These are phyloP conservation scores for Capronia americana DNA, from an alignment of 2,329 filamentous ascomycete species.

Conservation along the genomic window DNA sequence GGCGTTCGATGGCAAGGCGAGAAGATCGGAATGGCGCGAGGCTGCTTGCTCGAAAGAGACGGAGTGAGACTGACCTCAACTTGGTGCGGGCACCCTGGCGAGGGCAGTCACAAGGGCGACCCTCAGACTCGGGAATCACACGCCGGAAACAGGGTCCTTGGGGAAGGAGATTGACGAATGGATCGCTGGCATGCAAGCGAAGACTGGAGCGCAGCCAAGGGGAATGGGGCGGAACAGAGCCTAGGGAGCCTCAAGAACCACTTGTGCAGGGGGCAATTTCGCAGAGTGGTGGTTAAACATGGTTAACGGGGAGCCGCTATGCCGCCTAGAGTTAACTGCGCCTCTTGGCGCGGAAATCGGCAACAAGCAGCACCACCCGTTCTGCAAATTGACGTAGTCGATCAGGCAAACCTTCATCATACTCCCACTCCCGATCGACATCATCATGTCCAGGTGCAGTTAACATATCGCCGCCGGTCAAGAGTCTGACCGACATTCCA, in stretches of 20 bases:
- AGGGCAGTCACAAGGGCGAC: neutral
- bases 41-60: slow-evolving; percentile 3
- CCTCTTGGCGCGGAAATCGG: slow-evolving; percentile 5
- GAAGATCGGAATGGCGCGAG: slow-evolving; percentile 12
- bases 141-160: neutral
- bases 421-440: slow-evolving; percentile 13
- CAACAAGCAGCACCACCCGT: neutral
- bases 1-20: slow-evolving; percentile 6
- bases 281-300: neutral
- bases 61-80: neutral
- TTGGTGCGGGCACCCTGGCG: neutral
- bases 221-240: slow-evolving; percentile 12
- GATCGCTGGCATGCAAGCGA: slow-evolving; percentile 14
- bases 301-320: slow-evolving; percentile 4
- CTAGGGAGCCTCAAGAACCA: neutral
- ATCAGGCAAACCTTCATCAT: slow-evolving; percentile 15
- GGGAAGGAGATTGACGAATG: slow-evolving; percentile 13
- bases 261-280: slow-evolving; percentile 2
- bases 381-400: slow-evolving; percentile 29
- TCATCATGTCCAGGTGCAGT: slow-evolving; percentile 12
- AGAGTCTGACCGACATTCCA: neutral
- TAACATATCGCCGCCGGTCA: neutral
- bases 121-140: neutral
- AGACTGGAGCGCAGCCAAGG: slow-evolving; percentile 12
- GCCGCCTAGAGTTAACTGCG: slow-evolving; percentile 1